phyloP scores from a whole-genome alignment of 768 basidiomycete species.

The Tubosaeta brunneosetosa region DNA sequence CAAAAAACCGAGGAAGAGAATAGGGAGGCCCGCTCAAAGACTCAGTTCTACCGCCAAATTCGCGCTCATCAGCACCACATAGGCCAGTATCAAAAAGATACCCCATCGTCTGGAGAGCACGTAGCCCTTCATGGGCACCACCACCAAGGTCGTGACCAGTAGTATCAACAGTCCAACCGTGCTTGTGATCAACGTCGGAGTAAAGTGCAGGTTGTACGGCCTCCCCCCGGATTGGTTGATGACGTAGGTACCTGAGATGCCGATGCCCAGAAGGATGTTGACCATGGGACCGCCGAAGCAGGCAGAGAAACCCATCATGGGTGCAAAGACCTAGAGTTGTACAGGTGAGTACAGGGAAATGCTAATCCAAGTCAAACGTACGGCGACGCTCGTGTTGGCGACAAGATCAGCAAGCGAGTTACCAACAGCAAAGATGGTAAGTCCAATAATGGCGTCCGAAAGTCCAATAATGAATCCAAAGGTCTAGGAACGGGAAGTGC shows the following conservation, averaged over 20 bases:
- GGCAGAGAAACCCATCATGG: slow-evolving; percentile 92
- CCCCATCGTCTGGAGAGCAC: slow-evolving; percentile 81
- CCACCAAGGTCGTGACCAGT: slow-evolving; percentile 68
- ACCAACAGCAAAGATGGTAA: slow-evolving; percentile 95
- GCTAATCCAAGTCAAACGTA: slow-evolving; percentile 30
- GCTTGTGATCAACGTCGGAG: slow-evolving; percentile 80
- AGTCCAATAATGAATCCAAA: slow-evolving; percentile 93
- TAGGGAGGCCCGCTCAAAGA: not conserved
- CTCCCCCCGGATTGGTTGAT: slow-evolving; percentile 51
- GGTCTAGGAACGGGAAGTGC: slow-evolving; percentile 46
- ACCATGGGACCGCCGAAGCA: slow-evolving; percentile 94
- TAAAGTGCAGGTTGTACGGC: slow-evolving; percentile 74
- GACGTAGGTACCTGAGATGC: slow-evolving; percentile 85
- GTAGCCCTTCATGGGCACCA: slow-evolving; percentile 84
- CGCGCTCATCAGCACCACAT: slow-evolving; percentile 68
- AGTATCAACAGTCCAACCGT: slow-evolving; percentile 74
- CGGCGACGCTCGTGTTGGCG: slow-evolving; percentile 94
- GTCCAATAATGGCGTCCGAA: slow-evolving; percentile 93
- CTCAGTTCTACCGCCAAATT: slow-evolving; percentile 76
- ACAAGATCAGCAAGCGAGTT: slow-evolving; percentile 96
- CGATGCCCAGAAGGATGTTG: slow-evolving; percentile 87
- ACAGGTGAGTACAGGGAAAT: not conserved
- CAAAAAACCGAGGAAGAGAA: not conserved
- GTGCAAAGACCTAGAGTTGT: slow-evolving; percentile 64
- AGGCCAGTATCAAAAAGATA: slow-evolving; percentile 66